A percentile compares a stretch with the other conserved stretches of the same genome.
phyloP scores from a whole-genome alignment of 768 basidiomycete species.

The Boletus fagicola region DNA sequence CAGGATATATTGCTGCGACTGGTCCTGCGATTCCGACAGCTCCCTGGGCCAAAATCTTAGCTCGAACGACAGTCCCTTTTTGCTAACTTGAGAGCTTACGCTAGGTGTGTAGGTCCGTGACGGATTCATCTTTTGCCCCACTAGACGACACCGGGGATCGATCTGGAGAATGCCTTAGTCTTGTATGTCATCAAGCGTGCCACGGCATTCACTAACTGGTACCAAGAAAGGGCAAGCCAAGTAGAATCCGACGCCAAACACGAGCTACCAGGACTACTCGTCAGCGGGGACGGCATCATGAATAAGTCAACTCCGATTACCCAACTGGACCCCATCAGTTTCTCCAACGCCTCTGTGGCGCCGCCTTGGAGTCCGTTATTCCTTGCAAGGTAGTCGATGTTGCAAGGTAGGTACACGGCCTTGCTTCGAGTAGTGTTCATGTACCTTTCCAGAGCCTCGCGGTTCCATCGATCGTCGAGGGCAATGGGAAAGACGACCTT shows the following conservation, averaged over 20 bases:
- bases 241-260: conserved; percentile 64
- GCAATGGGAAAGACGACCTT: conserved; percentile 60
- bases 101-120: conserved; percentile 64
- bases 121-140: conserved; percentile 76
- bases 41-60: conserved; percentile 38
- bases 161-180: conserved; percentile 35
- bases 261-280: conserved; percentile 41
- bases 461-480: conserved; percentile 57
- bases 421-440: conserved; percentile 52
- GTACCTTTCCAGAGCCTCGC: conserved; percentile 56
- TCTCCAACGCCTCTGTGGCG: conserved; percentile 41
- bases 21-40: conserved; percentile 70
- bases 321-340: conserved; percentile 50
- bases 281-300: neutral
- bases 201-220: conserved; percentile 39
- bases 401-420: conserved; percentile 67
- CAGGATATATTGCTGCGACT: conserved; percentile 63
- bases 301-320: conserved; percentile 29
- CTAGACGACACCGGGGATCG: conserved; percentile 55
- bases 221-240: conserved; percentile 62
- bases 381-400: conserved; percentile 61
- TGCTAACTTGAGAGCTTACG: conserved; percentile 30
- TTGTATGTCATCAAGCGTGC: neutral
- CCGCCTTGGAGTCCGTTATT: conserved; percentile 56
- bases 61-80: neutral